A percentile compares a stretch with the other conserved stretches of the same genome.
phyloP scores from a whole-genome alignment of 805 yeast species.

The Crinitomyces ghanaensis region DNA sequence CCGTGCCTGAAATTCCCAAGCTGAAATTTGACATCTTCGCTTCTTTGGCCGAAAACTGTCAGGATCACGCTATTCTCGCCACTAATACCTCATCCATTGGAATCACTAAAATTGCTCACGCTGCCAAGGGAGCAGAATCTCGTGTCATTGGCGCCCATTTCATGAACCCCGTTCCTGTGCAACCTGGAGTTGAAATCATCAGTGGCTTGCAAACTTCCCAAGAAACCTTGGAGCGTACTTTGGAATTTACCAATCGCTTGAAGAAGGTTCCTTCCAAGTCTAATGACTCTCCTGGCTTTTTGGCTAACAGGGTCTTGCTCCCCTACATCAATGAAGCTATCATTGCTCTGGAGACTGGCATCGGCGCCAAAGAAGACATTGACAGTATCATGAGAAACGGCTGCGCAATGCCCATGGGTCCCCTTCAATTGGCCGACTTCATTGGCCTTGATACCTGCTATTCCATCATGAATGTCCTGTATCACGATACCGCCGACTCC shows the following conservation, averaged over 20 bases:
- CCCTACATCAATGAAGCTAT: slow-evolving; percentile 36
- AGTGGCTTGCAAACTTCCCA: slow-evolving; percentile 31
- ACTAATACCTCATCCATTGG: slow-evolving; percentile 34
- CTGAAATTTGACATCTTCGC: slow-evolving; percentile 27
- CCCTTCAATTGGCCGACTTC: slow-evolving; percentile 32
- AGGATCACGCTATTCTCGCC: slow-evolving; percentile 25
- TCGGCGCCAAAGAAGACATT: slow-evolving; percentile 31
- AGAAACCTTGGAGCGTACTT: slow-evolving; percentile 24
- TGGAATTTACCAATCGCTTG: slow-evolving; percentile 25
- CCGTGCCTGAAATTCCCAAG: slow-evolving; percentile 31
- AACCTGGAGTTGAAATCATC: slow-evolving; percentile 33
- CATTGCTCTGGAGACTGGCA: slow-evolving; percentile 29
- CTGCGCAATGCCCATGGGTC: slow-evolving; percentile 38
- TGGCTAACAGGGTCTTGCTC: slow-evolving; percentile 32
- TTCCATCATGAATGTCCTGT: slow-evolving; percentile 31
- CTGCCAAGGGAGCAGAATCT: slow-evolving; percentile 30
- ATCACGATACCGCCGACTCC: slow-evolving; percentile 30
- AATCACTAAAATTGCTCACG: slow-evolving; percentile 33
- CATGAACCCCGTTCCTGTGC: slow-evolving; percentile 38
- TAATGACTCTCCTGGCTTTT: slow-evolving; percentile 32
- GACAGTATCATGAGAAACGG: slow-evolving; percentile 35
- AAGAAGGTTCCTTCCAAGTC: slow-evolving; percentile 30
- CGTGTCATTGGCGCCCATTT: slow-evolving; percentile 34
- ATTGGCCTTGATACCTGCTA: slow-evolving; percentile 34
- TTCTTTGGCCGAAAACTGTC: slow-evolving; percentile 24